phyloP scores from a whole-genome alignment of 2,329 filamentous ascomycete genomes.

The Aspergillus ochraceus region DNA sequence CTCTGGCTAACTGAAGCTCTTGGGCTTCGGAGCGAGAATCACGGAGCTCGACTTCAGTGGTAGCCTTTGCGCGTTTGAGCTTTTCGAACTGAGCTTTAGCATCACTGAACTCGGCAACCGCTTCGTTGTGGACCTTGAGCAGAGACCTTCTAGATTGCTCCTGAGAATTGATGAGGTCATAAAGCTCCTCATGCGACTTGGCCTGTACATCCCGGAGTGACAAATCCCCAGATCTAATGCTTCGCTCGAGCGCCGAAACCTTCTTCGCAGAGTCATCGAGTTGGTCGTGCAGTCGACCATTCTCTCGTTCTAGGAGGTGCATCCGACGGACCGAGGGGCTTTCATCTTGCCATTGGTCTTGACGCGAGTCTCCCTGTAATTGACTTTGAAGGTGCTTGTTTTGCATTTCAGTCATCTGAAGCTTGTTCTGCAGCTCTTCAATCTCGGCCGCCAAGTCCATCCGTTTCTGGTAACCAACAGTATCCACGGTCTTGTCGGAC shows the following conservation, averaged over 20 bases:
- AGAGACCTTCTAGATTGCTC: conserved; percentile 83
- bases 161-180: conserved; percentile 88
- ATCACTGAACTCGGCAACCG: conserved; percentile 79
- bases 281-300: conserved; percentile 87
- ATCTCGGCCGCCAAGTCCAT: conserved; percentile 90
- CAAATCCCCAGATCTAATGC: conserved; percentile 80
- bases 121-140: conserved; percentile 80
- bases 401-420: conserved; percentile 92
- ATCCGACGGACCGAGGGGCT: conserved; percentile 78
- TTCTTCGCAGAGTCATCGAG: conserved; percentile 93
- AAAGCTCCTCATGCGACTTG: conserved; percentile 89
- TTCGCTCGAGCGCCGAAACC: conserved; percentile 83
- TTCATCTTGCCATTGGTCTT: conserved; percentile 67
- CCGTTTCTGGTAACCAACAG: conserved; percentile 77
- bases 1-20: conserved; percentile 73
- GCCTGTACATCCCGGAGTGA: conserved; percentile 89
- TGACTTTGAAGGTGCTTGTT: conserved; percentile 90
- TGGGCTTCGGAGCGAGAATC: conserved; percentile 81
- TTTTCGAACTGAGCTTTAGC: conserved; percentile 85
- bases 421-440: conserved; percentile 88
- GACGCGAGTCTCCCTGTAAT: conserved; percentile 65
- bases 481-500: conserved; percentile 83
- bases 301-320: conserved; percentile 89
- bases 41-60: conserved; percentile 81
- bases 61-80: conserved; percentile 76